Evolutionary conservation across 2,329 filamentous ascomycete genomes (phyloP).

Genomic region (Orbilia brochopaga): DNA sequence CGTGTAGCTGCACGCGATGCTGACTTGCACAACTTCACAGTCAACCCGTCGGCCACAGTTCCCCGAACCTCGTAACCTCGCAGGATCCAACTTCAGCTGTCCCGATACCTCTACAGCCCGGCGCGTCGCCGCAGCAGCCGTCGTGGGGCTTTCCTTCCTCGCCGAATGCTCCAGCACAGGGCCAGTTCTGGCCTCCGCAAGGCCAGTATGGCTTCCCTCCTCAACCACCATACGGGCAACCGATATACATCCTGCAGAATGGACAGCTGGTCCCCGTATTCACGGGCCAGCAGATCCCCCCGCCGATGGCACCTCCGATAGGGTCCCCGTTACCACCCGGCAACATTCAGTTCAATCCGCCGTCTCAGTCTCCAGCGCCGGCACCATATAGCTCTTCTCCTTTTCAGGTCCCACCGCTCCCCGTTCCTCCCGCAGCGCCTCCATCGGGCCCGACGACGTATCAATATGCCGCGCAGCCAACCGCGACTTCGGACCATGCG

Average conservation of each 20-base stretch:
- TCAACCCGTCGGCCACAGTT: constrained; percentile 22
- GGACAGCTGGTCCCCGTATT: constrained; percentile 41
- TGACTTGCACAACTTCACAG: background rate
- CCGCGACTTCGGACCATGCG: constrained; percentile 17
- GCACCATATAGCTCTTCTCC: constrained; percentile 17
- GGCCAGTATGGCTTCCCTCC: constrained; percentile 40
- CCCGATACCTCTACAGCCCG: constrained; percentile 11
- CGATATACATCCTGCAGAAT: constrained; percentile 39
- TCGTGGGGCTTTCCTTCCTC: constrained; percentile 32
- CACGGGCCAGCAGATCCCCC: constrained; percentile 27
- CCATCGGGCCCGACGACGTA: constrained; percentile 22
- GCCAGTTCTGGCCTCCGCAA: constrained; percentile 38
- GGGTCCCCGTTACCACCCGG: constrained; percentile 15
- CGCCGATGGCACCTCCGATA: constrained; percentile 19
- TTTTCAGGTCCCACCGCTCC: constrained; percentile 35
- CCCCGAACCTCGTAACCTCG: constrained; percentile 21
- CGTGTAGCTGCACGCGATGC: too few relatives aligned
- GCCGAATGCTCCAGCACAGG: constrained; percentile 22
- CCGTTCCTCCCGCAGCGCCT: constrained; percentile 37
- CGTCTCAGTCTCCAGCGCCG: constrained; percentile 21
- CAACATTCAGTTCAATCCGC: constrained; percentile 13
- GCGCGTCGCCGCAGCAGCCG: constrained; percentile 19
- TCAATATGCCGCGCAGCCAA: constrained; percentile 7
- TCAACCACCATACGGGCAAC: constrained; percentile 32
- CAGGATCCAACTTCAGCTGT: constrained; percentile 11